phyloP scores from a whole-genome alignment of 2,329 filamentous ascomycete species.

The Botrytis medusae region DNA sequence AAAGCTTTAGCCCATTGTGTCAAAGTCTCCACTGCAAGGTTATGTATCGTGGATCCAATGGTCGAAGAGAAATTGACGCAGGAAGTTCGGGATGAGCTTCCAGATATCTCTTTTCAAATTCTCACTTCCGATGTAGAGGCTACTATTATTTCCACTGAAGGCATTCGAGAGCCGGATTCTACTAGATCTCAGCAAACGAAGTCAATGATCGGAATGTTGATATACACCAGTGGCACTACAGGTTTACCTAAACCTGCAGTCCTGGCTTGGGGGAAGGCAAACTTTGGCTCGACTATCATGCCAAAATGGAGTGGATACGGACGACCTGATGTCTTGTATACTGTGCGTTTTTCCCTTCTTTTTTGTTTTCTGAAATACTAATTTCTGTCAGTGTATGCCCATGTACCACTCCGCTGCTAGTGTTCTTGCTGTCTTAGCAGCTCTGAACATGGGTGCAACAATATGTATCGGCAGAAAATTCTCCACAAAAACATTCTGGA shows the following conservation, averaged over 20 bases:
- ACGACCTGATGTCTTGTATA: slow-evolving; percentile 70
- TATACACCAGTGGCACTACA: slow-evolving; percentile 85
- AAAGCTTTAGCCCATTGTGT: slow-evolving; percentile 74
- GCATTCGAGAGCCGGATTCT: slow-evolving; percentile 58
- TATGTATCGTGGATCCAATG: slow-evolving; percentile 68
- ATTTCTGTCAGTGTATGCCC: slow-evolving; percentile 67
- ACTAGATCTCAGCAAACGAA: slow-evolving; percentile 50
- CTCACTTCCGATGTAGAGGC: slow-evolving; percentile 59
- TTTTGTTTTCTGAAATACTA: slow-evolving; percentile 27
- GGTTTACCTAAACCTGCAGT: slow-evolving; percentile 80
- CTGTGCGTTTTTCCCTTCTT: slow-evolving; percentile 48
- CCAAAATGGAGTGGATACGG: slow-evolving; percentile 57
- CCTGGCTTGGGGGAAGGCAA: slow-evolving; percentile 69
- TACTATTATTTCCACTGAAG: slow-evolving; percentile 52
- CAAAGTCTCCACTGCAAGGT: slow-evolving; percentile 61
- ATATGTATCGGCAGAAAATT: slow-evolving; percentile 75
- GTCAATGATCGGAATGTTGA: slow-evolving; percentile 65
- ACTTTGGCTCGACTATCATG: slow-evolving; percentile 53
- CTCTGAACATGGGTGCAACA: slow-evolving; percentile 61
- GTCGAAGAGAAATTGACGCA: slow-evolving; percentile 57
- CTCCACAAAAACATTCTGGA: slow-evolving; percentile 74
- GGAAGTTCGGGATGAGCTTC: slow-evolving; percentile 53
- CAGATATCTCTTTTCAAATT: slow-evolving; percentile 57
- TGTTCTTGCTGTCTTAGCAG: slow-evolving; percentile 65
- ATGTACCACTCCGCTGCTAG: slow-evolving; percentile 82